Base-by-base conservation (phyloP, 202 grass and related monocot species). In the Elaeis oleifera region DNA sequence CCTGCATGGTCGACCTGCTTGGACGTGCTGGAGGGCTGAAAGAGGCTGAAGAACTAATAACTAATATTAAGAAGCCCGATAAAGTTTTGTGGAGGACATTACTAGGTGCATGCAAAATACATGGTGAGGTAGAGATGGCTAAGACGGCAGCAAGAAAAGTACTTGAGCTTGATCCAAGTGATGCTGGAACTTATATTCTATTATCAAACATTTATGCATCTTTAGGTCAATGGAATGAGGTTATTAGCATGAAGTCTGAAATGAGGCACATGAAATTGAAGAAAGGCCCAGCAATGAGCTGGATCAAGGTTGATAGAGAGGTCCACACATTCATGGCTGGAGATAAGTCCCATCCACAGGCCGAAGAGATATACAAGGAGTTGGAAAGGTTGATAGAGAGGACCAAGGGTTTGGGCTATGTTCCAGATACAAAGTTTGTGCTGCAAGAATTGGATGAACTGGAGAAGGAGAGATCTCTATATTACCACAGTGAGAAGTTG, bases 401-500 rank as follows among this genome's bases (percentile, higher is more conserved):
- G 20, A 49, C 59, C 50, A 73, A 55, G 59, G 27, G 55, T 28
- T 14, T 63, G 50, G 70, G 70, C 18, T 73, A 73, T 26, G 50
- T 44, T 63, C 70, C 70, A 25, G 16, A 73, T 32, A 55, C 59
- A 54, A 73, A 20, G 15, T 73, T 25, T 49, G 70, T 73, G 14
- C 59, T 73, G 3, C 70, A 63, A 63, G 70, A 73, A 63, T 48
- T 73, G 70, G 70, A 73, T 48, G 70, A 73, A 18, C 11, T 44
- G 26, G 70, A 63, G 16, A 73, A 56, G 29, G 70, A 73, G 21
- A 73, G 70, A 48, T 73, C 70, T 18, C 39, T 73, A 53, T 63
- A 63, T 63, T 73, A 56, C 70, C 70, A 73, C 49, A 73, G 70
- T 63, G 70, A 73, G 70, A 73, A 73, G 20, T 32, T 73, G 51